These are phyloP conservation scores for Fusarium concolor DNA, from an alignment of 2,329 filamentous ascomycete genomes.

Conservation along the genomic window DNA sequence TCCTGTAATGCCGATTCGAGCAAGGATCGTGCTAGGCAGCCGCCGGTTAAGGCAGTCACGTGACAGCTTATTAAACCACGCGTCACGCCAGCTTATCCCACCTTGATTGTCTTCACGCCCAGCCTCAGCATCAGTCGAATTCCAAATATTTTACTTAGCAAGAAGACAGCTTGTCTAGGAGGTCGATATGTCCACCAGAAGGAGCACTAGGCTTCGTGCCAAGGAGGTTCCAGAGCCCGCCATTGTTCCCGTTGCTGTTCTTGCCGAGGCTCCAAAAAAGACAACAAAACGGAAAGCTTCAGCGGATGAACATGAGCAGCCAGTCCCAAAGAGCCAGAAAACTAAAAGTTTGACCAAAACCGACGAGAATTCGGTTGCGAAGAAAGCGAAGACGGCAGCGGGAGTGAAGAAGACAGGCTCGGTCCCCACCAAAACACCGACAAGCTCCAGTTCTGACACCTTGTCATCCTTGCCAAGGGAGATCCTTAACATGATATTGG, in stretches of 20 bases:
- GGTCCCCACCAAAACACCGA: neutral
- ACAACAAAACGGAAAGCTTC: conserved; percentile 17
- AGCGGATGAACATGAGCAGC: neutral
- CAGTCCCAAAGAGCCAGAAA: neutral
- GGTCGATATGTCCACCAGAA: neutral
- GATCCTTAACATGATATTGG: conserved; percentile 29
- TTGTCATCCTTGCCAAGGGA: conserved; percentile 26
- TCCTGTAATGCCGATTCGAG: no score
- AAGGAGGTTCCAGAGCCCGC: neutral
- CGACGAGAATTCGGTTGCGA: neutral
- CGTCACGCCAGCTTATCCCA: no score
- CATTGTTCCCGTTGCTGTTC: neutral
- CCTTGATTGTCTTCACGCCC: no score
- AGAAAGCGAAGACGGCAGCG: neutral
- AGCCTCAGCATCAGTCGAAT: no score
- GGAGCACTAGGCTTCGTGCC: neutral
- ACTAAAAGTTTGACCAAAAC: neutral
- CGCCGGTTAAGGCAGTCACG: no score
- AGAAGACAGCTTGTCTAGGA: no score
- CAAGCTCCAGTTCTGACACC: neutral
- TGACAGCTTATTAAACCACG: no score
- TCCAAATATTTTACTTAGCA: no score
- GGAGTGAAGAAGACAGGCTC: neutral
- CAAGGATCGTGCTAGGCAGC: no score
- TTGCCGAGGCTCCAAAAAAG: no score